Conservation (phyloP, 257 asterid species). For the Solanum medicagineum region DNA sequence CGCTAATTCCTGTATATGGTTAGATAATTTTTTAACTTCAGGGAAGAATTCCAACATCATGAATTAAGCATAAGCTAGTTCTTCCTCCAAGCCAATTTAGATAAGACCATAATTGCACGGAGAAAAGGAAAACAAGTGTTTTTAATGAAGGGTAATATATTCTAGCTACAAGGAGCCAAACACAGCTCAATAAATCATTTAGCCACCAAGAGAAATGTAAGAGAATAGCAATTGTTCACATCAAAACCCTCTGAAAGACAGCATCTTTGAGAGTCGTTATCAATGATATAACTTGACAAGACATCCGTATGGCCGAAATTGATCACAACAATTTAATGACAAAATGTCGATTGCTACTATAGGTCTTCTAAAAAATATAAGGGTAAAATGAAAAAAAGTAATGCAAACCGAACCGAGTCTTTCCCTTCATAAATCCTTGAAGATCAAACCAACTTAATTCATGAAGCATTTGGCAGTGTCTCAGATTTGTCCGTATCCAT, state of each 20-base stretch:
- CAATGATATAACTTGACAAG: neutral
- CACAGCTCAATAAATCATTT: neutral
- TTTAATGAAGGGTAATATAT: neutral
- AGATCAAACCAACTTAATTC: neutral
- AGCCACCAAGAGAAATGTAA: neutral
- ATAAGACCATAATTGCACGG: neutral
- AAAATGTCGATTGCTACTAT: neutral
- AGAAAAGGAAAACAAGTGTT: neutral
- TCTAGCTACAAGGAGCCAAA: neutral
- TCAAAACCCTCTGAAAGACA: conserved; percentile 12
- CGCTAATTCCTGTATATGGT: too few species aligned
- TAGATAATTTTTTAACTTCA: neutral
- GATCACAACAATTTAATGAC: neutral
- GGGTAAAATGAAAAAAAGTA: neutral
- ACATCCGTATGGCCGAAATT: neutral
- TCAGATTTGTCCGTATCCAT: conserved; percentile 67
- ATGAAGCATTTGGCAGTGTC: conserved; percentile 10
- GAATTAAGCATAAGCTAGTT: neutral
- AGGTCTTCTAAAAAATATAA: neutral
- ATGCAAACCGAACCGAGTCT: neutral
- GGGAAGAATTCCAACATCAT: neutral
- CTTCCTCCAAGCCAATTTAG: neutral
- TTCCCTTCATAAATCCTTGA: neutral
- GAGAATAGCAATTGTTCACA: neutral
- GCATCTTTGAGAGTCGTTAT: neutral